phyloP scores from a whole-genome alignment of 176 grass and related monocot species.

The Oryza punctata region DNA sequence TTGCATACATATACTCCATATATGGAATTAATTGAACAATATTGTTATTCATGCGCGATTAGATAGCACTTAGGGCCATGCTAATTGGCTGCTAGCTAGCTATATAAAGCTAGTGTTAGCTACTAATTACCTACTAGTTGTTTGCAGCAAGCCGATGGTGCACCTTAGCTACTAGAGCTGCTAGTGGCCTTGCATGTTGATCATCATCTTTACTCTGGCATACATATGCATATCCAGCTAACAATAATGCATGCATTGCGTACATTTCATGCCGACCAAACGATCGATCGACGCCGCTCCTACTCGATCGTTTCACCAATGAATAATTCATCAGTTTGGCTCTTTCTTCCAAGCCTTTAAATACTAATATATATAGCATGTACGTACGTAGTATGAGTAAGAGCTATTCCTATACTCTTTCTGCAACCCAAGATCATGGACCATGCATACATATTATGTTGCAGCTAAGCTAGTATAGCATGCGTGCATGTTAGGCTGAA shows the following conservation, averaged over 20 bases:
- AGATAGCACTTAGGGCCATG: background rate
- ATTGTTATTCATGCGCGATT: background rate
- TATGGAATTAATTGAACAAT: background rate
- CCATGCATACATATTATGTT: background rate
- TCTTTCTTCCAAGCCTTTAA: background rate
- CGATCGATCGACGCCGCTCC: background rate
- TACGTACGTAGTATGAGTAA: background rate
- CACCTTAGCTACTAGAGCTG: constrained; percentile 26
- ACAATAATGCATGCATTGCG: constrained; percentile 6
- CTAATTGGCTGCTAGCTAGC: no score
- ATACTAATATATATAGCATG: background rate
- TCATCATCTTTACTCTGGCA: background rate
- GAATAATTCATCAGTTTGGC: constrained; percentile 27
- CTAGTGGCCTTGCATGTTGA: constrained; percentile 34
- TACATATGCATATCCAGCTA: constrained; percentile 18
- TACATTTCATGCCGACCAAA: background rate
- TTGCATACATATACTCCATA: no score
- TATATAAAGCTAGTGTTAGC: background rate
- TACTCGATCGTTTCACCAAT: background rate
- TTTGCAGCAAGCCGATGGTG: constrained; percentile 35
- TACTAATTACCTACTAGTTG: background rate
- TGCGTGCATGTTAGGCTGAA: background rate
- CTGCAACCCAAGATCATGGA: background rate
- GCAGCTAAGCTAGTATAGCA: background rate
- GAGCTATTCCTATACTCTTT: background rate